Percentiles rank a stretch among this genome's conserved stretches.
phyloP scores from a whole-genome alignment of 345 rosid species.

The Rhizophora apiculata region DNA sequence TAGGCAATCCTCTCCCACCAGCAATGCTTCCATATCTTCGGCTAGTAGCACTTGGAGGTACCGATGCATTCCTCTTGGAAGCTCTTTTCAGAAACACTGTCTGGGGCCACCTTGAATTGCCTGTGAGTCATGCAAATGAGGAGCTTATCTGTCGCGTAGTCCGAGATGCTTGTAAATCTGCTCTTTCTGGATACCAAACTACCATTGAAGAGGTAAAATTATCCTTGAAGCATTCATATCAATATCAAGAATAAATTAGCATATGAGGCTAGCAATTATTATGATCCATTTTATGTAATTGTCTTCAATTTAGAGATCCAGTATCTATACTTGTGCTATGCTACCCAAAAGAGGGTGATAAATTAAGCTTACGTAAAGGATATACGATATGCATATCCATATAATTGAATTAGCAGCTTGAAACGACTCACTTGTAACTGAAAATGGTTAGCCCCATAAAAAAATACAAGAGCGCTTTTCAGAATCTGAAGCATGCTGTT shows the following conservation, averaged over 20 bases:
- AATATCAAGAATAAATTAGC: neutral
- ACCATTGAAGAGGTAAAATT: constrained; percentile 71
- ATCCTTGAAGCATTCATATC: neutral
- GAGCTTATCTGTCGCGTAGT: constrained; percentile 80
- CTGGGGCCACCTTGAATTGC: constrained; percentile 90
- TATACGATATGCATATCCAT: neutral
- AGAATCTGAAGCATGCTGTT: neutral
- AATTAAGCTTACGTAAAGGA: neutral
- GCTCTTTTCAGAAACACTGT: constrained; percentile 74
- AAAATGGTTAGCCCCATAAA: neutral
- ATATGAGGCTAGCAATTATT: neutral
- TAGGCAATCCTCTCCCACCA: constrained; percentile 69
- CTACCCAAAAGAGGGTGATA: neutral
- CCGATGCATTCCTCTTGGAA: constrained; percentile 78
- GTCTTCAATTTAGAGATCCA: neutral
- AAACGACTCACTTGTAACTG: neutral
- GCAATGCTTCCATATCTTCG: constrained; percentile 72
- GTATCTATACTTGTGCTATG: no score
- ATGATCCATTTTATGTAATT: neutral
- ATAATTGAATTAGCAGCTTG: neutral
- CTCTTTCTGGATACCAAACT: constrained; percentile 65
- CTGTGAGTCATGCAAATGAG: constrained; percentile 76
- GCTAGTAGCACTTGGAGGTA: constrained; percentile 77
- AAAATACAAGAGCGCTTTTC: neutral
- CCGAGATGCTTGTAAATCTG: constrained; percentile 81